phyloP scores from a whole-genome alignment of 1,139 yeast species.

The Blastobotrys petasosporus region DNA sequence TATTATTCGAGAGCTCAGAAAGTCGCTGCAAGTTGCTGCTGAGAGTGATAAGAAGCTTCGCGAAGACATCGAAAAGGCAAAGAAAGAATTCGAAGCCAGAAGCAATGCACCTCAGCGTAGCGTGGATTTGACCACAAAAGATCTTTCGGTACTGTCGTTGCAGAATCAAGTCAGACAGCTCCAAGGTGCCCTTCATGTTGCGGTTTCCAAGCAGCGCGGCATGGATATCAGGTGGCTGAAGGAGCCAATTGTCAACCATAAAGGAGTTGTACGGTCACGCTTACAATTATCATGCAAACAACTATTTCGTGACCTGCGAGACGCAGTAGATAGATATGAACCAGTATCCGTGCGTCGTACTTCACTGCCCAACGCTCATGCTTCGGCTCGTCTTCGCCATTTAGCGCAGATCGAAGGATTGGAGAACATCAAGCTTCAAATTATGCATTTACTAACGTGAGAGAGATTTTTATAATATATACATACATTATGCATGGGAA shows the following conservation, averaged over 20 bases:
- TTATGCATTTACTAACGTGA: slow-evolving; percentile 8
- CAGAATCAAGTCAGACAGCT: slow-evolving; percentile 17
- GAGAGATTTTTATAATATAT: neutral
- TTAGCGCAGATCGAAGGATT: slow-evolving; percentile 8
- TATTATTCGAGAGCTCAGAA: slow-evolving; percentile 30
- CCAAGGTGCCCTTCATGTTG: neutral
- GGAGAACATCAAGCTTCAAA: slow-evolving; percentile 6
- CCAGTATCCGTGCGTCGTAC: slow-evolving; percentile 2
- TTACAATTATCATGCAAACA: slow-evolving; percentile 1
- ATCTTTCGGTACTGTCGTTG: slow-evolving; percentile 13
- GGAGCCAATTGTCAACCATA: neutral
- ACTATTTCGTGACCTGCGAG: slow-evolving; percentile 4
- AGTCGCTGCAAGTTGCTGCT: slow-evolving; percentile 26
- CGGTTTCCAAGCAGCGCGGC: neutral
- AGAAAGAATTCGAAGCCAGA: slow-evolving; percentile 18
- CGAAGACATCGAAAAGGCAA: slow-evolving; percentile 21
- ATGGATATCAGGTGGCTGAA: slow-evolving; percentile 5
- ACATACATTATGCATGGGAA: neutral
- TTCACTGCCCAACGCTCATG: neutral
- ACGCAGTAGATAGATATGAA: slow-evolving; percentile 2
- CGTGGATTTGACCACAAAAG: neutral
- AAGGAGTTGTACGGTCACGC: neutral
- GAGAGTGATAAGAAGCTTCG: slow-evolving; percentile 25
- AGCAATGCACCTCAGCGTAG: slow-evolving; percentile 6
- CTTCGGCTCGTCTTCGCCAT: neutral